Conservation (phyloP, 192 early-diverging fungal genomes). For the Coemansia furcata region DNA sequence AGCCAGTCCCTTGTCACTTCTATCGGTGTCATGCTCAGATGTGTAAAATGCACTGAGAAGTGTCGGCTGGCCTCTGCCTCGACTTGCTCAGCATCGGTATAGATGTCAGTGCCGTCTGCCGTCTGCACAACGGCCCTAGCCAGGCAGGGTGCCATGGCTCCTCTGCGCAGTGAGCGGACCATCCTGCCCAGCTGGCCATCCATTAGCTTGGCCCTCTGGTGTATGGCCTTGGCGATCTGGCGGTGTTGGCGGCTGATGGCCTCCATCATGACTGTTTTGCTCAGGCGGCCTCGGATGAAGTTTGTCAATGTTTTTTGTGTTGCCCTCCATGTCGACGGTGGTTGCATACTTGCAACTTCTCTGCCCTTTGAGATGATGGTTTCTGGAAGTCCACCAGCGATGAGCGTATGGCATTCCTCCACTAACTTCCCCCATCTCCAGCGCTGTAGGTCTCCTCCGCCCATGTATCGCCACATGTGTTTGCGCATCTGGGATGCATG, state of each 20-base stretch:
- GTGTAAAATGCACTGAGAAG: background rate
- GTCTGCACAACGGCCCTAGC: background rate
- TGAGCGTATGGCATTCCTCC: background rate
- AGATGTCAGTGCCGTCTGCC: background rate
- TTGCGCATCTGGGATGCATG: background rate
- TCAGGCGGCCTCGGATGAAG: background rate
- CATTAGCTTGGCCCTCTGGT: background rate
- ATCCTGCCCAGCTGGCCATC: background rate
- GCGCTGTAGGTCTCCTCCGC: background rate
- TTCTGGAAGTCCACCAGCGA: background rate
- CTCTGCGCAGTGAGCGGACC: background rate
- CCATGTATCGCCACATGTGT: background rate
- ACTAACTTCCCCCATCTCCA: background rate
- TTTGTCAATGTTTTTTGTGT: background rate
- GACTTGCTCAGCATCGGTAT: background rate
- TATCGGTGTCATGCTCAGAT: background rate
- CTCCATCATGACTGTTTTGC: background rate
- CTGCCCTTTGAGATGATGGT: background rate
- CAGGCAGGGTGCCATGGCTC: background rate
- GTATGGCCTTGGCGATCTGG: background rate
- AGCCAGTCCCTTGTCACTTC: background rate
- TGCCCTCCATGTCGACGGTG: background rate
- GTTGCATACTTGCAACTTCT: background rate
- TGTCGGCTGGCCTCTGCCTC: too few species aligned
- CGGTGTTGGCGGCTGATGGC: background rate